phyloP scores from a whole-genome alignment of 108 stramenopile genomes.

The Nitzschia sp. region DNA sequence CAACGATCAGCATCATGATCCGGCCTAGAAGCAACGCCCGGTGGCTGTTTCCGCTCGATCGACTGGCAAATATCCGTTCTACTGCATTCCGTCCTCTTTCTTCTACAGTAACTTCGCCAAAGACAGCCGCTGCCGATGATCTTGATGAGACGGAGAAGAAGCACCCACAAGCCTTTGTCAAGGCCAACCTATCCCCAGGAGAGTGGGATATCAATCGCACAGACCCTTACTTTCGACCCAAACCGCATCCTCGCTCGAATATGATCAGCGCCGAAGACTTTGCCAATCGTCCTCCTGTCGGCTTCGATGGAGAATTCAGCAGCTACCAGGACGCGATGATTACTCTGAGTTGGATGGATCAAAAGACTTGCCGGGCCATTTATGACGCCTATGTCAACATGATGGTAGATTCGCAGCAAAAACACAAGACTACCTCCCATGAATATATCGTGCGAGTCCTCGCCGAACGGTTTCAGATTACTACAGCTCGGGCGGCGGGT shows the following conservation, averaged over 20 bases:
- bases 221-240: constrained; percentile 74
- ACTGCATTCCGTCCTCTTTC: neutral
- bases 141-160: neutral
- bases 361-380: constrained; percentile 52
- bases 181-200: constrained; percentile 36
- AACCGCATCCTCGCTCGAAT: constrained; percentile 47
- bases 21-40: neutral
- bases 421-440: constrained; percentile 64
- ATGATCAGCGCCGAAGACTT: constrained; percentile 79
- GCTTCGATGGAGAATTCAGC: constrained; percentile 68
- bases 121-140: neutral
- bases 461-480: constrained; percentile 75
- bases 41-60: neutral
- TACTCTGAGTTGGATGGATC: constrained; percentile 68
- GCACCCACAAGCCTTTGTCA: constrained; percentile 35
- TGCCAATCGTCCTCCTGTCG: constrained; percentile 74
- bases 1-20: too few relatives aligned
- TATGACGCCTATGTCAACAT: constrained; percentile 68
- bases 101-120: neutral
- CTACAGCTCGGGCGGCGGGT: constrained; percentile 67
- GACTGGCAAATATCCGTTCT: neutral
- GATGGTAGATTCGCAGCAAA: constrained; percentile 46
- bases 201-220: constrained; percentile 55
- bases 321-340: constrained; percentile 72
- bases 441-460: constrained; percentile 79